Percentiles rank a stretch among this genome's conserved stretches.
Evolutionary conservation across 352 stramenopile species (phyloP).

Genomic region (Phytophthora pisi): DNA sequence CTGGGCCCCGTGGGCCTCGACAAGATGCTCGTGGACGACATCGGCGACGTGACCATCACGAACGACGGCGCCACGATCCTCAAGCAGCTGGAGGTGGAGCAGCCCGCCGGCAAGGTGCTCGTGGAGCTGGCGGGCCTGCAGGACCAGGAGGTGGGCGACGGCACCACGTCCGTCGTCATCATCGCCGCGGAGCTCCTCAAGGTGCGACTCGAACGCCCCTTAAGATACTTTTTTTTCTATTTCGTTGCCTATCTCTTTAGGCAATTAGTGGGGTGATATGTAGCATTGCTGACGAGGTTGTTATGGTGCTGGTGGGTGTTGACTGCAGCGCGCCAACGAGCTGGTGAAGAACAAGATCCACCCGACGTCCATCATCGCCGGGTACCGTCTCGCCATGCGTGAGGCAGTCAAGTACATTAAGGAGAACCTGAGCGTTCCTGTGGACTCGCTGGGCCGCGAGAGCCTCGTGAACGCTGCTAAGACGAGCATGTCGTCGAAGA

Average conservation of each 20-base stretch:
- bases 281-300: not conserved
- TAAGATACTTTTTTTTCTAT: conserved; percentile 28
- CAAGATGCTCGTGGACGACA: conserved; percentile 99
- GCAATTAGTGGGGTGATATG: not conserved
- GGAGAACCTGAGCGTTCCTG: conserved; percentile 96
- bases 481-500: conserved; percentile 99
- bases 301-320: not conserved
- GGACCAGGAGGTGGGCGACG: conserved; percentile 99
- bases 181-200: conserved; percentile 98
- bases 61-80: conserved; percentile 99
- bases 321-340: conserved; percentile 92
- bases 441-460: conserved; percentile 93
- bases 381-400: conserved; percentile 99
- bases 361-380: conserved; percentile 98
- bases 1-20: conserved; percentile 98
- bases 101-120: conserved; percentile 98
- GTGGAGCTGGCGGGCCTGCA: conserved; percentile 98
- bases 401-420: conserved; percentile 99
- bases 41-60: conserved; percentile 99
- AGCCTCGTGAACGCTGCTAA: conserved; percentile 98
- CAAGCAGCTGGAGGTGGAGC: conserved; percentile 99
- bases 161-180: conserved; percentile 99
- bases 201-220: conserved; percentile 29
- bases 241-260: not conserved
- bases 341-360: conserved; percentile 99